A percentile compares a stretch with the other conserved stretches of the same genome.
These are phyloP conservation scores for Podaxis pistillaris DNA, from an alignment of 768 basidiomycete species.

Conservation along the genomic window DNA sequence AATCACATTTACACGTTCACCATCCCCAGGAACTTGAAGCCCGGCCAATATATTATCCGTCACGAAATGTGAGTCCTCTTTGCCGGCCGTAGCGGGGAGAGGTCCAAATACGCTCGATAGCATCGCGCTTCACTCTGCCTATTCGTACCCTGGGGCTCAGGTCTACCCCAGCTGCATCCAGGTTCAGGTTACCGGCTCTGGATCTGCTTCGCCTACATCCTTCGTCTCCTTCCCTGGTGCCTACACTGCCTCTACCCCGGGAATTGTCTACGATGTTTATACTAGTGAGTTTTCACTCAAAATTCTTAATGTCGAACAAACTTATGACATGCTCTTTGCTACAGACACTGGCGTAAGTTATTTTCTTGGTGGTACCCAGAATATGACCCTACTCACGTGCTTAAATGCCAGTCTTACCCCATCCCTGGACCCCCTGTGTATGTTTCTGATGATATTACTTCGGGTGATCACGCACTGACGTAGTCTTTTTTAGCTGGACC, in stretches of 20 bases:
- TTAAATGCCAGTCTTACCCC: slow-evolving; percentile 28
- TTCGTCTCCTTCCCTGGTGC: slow-evolving; percentile 49
- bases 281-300: slow-evolving; percentile 21
- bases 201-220: slow-evolving; percentile 39
- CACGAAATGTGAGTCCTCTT: slow-evolving; percentile 38
- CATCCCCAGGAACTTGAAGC: slow-evolving; percentile 39
- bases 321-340: not conserved
- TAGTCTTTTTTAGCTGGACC: slow-evolving; percentile 15
- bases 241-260: slow-evolving; percentile 32
- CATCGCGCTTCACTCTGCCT: slow-evolving; percentile 37
- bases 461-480: not conserved
- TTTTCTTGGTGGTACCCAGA: not conserved
- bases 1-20: slow-evolving; percentile 42
- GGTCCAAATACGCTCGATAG: slow-evolving; percentile 19
- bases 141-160: slow-evolving; percentile 38
- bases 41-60: slow-evolving; percentile 47
- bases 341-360: slow-evolving; percentile 14
- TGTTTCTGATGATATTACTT: slow-evolving; percentile 14
- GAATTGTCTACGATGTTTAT: slow-evolving; percentile 35
- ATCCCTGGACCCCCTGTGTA: slow-evolving; percentile 43
- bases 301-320: not conserved
- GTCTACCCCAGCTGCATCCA: slow-evolving; percentile 45
- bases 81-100: not conserved
- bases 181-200: slow-evolving; percentile 41
- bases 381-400: not conserved